These are phyloP conservation scores for Celoporthe dispersa DNA, from an alignment of 2,329 filamentous ascomycete genomes.

Conservation along the genomic window DNA sequence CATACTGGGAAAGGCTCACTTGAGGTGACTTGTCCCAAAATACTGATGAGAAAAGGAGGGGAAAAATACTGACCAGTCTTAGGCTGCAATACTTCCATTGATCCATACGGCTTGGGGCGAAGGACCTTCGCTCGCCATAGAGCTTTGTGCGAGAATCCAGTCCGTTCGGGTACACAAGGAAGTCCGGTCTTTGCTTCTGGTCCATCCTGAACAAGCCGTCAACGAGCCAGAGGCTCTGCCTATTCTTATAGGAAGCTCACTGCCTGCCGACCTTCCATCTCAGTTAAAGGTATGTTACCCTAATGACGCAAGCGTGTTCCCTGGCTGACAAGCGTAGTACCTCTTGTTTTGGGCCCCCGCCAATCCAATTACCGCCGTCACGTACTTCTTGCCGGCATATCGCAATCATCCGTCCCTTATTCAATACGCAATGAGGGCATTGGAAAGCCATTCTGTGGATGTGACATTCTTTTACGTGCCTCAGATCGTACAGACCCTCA, in stretches of 20 bases:
- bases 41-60: neutral
- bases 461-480: constrained; percentile 99
- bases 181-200: constrained; percentile 78
- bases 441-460: constrained; percentile 95
- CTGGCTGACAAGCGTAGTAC: constrained; percentile 59
- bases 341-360: constrained; percentile 91
- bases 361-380: constrained; percentile 90
- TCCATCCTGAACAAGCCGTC: constrained; percentile 82
- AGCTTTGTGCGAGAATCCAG: constrained; percentile 79
- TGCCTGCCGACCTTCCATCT: constrained; percentile 79
- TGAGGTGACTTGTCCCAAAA: constrained; percentile 41
- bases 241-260: constrained; percentile 74
- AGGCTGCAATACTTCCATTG: constrained; percentile 64
- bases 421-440: constrained; percentile 93
- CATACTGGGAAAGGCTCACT: constrained; percentile 46
- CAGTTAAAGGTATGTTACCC: constrained; percentile 73
- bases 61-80: constrained; percentile 30
- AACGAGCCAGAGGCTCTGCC: constrained; percentile 82
- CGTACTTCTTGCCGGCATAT: constrained; percentile 90
- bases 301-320: constrained; percentile 25
- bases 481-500: constrained; percentile 93
- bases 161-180: constrained; percentile 74
- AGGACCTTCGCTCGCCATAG: constrained; percentile 83
- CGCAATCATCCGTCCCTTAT: constrained; percentile 90
- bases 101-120: constrained; percentile 87